Evolutionary conservation across 2,329 filamentous ascomycete species (phyloP).

Genomic region (Simplicillium aogashimaense): DNA sequence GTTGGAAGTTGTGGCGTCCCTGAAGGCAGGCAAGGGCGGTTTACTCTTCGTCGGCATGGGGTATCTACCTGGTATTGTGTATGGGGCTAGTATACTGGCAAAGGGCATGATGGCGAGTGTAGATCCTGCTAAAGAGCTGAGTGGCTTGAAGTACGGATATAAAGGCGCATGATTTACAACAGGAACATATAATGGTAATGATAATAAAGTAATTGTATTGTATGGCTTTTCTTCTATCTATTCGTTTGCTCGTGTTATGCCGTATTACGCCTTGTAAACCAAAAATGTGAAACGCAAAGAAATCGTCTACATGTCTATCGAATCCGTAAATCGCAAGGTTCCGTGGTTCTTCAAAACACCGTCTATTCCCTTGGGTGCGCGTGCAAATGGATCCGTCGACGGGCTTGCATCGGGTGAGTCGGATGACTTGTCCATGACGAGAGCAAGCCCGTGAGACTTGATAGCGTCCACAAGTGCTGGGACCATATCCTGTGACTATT

Average conservation of each 20-base stretch:
- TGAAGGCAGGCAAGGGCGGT: constrained; percentile 19
- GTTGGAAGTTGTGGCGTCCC: constrained; percentile 28
- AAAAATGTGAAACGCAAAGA: neutral
- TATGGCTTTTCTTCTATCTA: too few relatives aligned
- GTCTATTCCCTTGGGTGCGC: constrained; percentile 73
- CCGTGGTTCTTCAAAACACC: constrained; percentile 79
- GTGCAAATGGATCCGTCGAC: constrained; percentile 40
- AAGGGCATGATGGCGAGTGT: constrained; percentile 59
- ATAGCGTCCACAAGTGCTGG: constrained; percentile 87
- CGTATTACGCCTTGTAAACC: neutral
- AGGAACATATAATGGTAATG: constrained; percentile 2
- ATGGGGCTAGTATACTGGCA: constrained; percentile 48
- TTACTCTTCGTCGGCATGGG: constrained; percentile 29
- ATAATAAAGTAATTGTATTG: neutral
- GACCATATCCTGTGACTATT: constrained; percentile 65
- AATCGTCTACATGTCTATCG: constrained; percentile 56
- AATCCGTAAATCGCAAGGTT: constrained; percentile 86
- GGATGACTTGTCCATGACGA: constrained; percentile 78
- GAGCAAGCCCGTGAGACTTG: constrained; percentile 84
- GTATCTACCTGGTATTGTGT: constrained; percentile 46
- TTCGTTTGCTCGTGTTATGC: neutral
- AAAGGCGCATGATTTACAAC: constrained; percentile 46
- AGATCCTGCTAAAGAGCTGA: constrained; percentile 56
- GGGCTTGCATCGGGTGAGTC: constrained; percentile 32
- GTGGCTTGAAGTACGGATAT: constrained; percentile 52